A percentile compares a stretch with the other conserved stretches of the same genome.
Evolutionary conservation across 805 yeast species (phyloP).

Genomic region (Cyberlindnera veronae): DNA sequence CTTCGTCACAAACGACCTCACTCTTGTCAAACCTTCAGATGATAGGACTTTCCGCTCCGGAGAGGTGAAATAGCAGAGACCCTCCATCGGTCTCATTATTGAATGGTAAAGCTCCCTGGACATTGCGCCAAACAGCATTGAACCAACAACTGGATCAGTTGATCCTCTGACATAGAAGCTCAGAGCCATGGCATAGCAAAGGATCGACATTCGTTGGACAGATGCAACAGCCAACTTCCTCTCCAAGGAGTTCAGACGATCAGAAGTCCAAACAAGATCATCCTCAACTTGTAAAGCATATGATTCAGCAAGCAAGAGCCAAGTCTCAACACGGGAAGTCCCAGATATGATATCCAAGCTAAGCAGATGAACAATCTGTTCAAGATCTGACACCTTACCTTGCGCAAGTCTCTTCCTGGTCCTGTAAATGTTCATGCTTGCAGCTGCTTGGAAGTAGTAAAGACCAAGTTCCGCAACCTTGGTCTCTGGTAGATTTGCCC

Average conservation of each 20-base stretch:
- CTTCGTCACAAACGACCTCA: background rate
- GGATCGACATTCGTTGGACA: slow-evolving; percentile 62
- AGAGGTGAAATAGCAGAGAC: slow-evolving; percentile 44
- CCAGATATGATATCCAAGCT: slow-evolving; percentile 65
- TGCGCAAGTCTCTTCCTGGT: slow-evolving; percentile 74
- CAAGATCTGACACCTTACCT: slow-evolving; percentile 78
- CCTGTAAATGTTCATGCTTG: slow-evolving; percentile 62
- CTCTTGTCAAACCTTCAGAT: slow-evolving; percentile 4
- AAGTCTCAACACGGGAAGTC: slow-evolving; percentile 70
- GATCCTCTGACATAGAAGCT: slow-evolving; percentile 34
- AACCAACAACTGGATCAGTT: slow-evolving; percentile 30
- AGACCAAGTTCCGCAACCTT: slow-evolving; percentile 50
- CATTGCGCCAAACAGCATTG: slow-evolving; percentile 48
- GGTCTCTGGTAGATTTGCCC: slow-evolving; percentile 32
- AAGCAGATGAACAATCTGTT: slow-evolving; percentile 63
- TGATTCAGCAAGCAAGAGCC: slow-evolving; percentile 82
- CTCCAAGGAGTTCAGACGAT: slow-evolving; percentile 63
- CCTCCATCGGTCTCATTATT: slow-evolving; percentile 55
- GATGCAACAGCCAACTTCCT: slow-evolving; percentile 57
- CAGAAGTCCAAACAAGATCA: slow-evolving; percentile 90
- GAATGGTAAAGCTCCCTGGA: slow-evolving; percentile 50
- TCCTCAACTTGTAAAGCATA: slow-evolving; percentile 80
- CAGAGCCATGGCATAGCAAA: slow-evolving; percentile 74
- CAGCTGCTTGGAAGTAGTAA: slow-evolving; percentile 65
- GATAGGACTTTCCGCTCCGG: slow-evolving; percentile 24